Conservation (phyloP, 169 alveolate species). For the Miamiensis avidus region DNA sequence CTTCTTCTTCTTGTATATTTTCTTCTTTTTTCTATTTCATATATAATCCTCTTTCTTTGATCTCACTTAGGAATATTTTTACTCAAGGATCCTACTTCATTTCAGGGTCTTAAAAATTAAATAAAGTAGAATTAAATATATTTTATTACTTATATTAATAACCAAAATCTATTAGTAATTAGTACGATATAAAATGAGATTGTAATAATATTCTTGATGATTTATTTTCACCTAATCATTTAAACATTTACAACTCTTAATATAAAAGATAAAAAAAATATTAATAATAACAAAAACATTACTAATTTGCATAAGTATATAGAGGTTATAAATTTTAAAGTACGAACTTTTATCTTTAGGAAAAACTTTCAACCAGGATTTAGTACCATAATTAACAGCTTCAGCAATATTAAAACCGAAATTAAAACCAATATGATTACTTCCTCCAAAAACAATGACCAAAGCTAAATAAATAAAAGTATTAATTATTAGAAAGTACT, state of each 20-base stretch:
- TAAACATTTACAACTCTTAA: background rate
- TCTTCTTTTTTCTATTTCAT: background rate
- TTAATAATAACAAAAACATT: background rate
- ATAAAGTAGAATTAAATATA: too few relatives aligned
- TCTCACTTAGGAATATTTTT: background rate
- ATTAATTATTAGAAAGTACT: too few relatives aligned
- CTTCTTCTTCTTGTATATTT: too few relatives aligned
- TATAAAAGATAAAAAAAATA: too few relatives aligned
- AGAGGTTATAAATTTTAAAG: too few relatives aligned
- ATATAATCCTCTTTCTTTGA: background rate
- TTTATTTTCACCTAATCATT: background rate
- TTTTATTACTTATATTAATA: too few relatives aligned
- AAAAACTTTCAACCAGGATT: constrained; percentile 80
- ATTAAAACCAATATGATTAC: constrained; percentile 94
- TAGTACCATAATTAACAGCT: constrained; percentile 94
- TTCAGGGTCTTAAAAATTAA: background rate
- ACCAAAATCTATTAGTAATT: too few relatives aligned
- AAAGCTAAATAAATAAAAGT: too few relatives aligned
- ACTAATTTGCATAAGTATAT: too few relatives aligned
- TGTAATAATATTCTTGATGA: background rate
- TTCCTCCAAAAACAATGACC: constrained; percentile 89
- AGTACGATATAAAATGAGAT: background rate
- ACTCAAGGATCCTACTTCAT: background rate
- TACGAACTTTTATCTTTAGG: constrained; percentile 14
- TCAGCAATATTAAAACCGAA: constrained; percentile 95